phyloP scores from a whole-genome alignment of 345 rosid genomes.

The Citrus cavaleriei region DNA sequence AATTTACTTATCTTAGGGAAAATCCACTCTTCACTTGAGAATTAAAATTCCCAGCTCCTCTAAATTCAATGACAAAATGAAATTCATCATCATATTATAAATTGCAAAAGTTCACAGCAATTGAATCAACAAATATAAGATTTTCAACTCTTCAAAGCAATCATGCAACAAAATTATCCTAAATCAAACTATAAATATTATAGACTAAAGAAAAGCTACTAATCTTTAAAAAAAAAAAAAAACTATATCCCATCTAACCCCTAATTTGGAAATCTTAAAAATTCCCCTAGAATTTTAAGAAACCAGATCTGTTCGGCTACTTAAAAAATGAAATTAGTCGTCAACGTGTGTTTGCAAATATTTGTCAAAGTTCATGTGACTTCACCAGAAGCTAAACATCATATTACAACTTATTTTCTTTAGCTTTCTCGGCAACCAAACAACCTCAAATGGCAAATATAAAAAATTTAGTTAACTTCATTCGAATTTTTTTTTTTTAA shows the following conservation, averaged over 20 bases:
- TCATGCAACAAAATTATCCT: background rate
- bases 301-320: background rate
- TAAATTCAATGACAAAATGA: background rate
- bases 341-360: background rate
- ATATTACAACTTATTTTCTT: background rate
- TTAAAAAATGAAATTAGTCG: background rate
- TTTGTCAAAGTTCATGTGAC: background rate
- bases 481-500: too few relatives aligned
- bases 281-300: background rate
- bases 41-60: background rate
- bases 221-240: background rate
- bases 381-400: background rate
- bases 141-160: slow-evolving; percentile 2
- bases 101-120: background rate
- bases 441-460: background rate
- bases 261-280: background rate
- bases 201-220: background rate
- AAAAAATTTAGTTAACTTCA: background rate
- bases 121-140: background rate
- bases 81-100: background rate
- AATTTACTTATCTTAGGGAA: background rate
- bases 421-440: background rate
- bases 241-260: background rate
- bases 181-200: background rate
- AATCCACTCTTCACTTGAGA: background rate